Evolutionary conservation across 805 yeast genomes (phyloP), one percentile per base, ranked within the genome.

Genomic region (Saccharomycopsis javanensis): DNA sequence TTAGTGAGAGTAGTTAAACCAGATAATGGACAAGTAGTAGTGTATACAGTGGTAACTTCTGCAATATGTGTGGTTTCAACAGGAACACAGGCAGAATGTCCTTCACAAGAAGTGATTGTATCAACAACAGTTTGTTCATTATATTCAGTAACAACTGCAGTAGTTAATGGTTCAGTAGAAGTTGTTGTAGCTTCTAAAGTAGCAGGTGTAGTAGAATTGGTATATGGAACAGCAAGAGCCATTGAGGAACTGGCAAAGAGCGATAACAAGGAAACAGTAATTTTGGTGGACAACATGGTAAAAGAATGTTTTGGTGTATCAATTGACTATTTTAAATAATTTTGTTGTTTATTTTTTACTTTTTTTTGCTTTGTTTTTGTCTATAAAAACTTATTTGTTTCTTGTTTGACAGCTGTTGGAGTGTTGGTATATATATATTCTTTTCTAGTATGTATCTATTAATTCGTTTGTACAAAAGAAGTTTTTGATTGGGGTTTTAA

Each of bases 31-130:
- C 57, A 57, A 25, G 45, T 30, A 23, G 56, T 46, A 30, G 57
- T 50, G 25, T 25, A 27, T 20, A 28, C 35, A 37, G 50, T 48
- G 4, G 51, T 34, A 33, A 50, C 15, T 18, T 23, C 51, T 33
- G 48, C 11, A 16, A 35, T 23, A 25, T 28, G 53, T 10, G 35
- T 16, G 28, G 56, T 35, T 16, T 30, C 53, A 18, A 50, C 54
- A 18, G 60, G 62, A n/a, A 54, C 57, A 51, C 62, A 59, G 30
- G 8, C 46, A 4, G 57, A 13, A 33, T 38, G 13, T 3, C 56
- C 62, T n/a, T 55, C 16, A 37, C 62, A 59, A 18, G 62, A 59
- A 15, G 62, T 59, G 11, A 59, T 59, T 6, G 60, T 57, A n/a
- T 51, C 62, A 16, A 37, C 23, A 30, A 54, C 46, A 16, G 61